Base-by-base conservation (phyloP, 208 protist genomes). In the Zelonia costaricensis region DNA sequence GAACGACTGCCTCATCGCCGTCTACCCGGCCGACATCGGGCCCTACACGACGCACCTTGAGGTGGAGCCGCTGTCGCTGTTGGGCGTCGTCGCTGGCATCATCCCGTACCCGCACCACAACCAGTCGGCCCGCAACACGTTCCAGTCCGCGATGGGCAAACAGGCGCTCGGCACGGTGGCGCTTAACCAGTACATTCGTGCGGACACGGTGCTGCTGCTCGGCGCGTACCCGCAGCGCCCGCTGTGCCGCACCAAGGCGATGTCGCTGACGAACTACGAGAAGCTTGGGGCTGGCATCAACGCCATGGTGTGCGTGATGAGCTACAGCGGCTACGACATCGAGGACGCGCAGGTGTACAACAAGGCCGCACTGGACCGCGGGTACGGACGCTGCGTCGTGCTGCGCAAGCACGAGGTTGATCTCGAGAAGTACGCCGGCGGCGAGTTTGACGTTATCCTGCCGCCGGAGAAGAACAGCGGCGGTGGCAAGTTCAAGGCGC, bases 81-180 rank as follows among this genome's bases (percentile, higher is more conserved):
- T 97, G 10, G 94, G 94, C 8, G 88, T 97, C 18, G 86, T 94
- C 28, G 98, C 97, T 4, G 95, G 95, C 44, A 88, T 99, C 46
- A 98, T 99, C 76, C 99, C 99, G 2, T 99, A 98, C 82, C 99
- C 99, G 7, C 98, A 99, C 86, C 99, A 99, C 83, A 99, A 99
- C 79, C 99, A 99, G 80, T 99, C 98, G 2, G 98, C 99, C 16
- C 88, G 99, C 35, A 99, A 99, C 79, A 99, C 98, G 3, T 99
- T 99, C 74, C 99, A 99, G 89, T 99, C 98, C 55, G 98, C 99
- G 48, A 99, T 99, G 99, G 99, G 99, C 59, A 99, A 99, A 73
- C 98, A 99, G 77, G 98, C 98, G 2, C 97, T 99, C 12, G 98
- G 98, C 36, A 88, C 86, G 8, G 98, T 99, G 76, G 93, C 88